Evolutionary conservation across 164 flowering plant species (phyloP).

Genomic region (Tetracentron sinense): DNA sequence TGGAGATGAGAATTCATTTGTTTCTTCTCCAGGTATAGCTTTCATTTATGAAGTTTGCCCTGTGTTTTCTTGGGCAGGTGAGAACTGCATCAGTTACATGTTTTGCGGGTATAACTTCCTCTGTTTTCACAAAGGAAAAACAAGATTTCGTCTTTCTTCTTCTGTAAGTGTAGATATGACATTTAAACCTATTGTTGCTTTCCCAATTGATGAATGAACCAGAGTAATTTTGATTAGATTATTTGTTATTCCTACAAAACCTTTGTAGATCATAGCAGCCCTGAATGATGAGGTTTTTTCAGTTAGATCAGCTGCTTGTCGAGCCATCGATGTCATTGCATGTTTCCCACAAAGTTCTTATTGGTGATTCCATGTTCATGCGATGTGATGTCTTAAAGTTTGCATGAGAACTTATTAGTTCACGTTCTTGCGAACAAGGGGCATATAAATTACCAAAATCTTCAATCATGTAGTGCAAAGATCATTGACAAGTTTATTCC

Average conservation of each 20-base stretch:
- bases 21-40: neutral
- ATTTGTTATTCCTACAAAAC: neutral
- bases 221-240: too few relatives aligned
- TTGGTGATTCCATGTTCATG: constrained; percentile 40
- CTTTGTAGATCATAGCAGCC: constrained; percentile 55
- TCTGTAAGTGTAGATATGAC: constrained; percentile 52
- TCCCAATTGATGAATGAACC: too few relatives aligned
- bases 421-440: neutral
- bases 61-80: constrained; percentile 52
- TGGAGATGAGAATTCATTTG: neutral
- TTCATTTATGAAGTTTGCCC: neutral
- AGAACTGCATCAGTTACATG: constrained; percentile 86
- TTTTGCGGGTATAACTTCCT: constrained; percentile 89
- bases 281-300: constrained; percentile 60
- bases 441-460: constrained; percentile 5
- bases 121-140: constrained; percentile 54
- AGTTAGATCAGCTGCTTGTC: constrained; percentile 92
- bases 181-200: too few relatives aligned
- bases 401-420: neutral
- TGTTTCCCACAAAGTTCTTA: constrained; percentile 61
- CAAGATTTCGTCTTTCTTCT: constrained; percentile 57
- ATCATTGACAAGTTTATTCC: constrained; percentile 55
- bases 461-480: constrained; percentile 49
- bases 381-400: neutral
- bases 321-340: constrained; percentile 86